These are phyloP conservation scores for Crepidotus sp. DNA, from an alignment of 1,284 basidiomycete genomes.

Conservation along the genomic window DNA sequence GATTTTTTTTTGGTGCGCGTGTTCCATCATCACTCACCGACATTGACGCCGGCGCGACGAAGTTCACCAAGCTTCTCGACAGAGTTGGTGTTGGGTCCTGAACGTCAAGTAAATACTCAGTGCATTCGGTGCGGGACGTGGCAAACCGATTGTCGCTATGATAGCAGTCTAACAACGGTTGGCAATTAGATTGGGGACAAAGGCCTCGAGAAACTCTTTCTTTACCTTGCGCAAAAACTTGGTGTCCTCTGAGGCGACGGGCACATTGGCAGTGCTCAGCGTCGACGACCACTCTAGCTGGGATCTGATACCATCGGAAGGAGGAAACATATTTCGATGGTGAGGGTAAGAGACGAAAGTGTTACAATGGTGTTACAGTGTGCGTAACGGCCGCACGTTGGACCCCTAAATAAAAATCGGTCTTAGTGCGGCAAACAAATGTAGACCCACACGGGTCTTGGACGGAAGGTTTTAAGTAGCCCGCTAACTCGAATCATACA, in stretches of 20 bases:
- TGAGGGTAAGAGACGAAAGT: constrained; percentile 14
- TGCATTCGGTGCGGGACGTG: constrained; percentile 8
- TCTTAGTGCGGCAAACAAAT: constrained; percentile 6
- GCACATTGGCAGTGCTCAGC: constrained; percentile 62
- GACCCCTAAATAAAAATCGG: too few species aligned
- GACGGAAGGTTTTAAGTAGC: too few species aligned
- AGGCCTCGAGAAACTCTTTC: constrained; percentile 22
- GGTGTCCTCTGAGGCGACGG: constrained; percentile 64
- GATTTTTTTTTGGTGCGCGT: neutral
- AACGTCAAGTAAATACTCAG: constrained; percentile 16
- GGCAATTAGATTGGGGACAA: constrained; percentile 13
- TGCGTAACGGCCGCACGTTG: constrained; percentile 12
- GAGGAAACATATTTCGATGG: constrained; percentile 38
- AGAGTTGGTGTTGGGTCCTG: constrained; percentile 87
- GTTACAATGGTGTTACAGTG: too few species aligned
- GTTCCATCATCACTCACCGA: constrained; percentile 59
- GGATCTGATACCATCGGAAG: constrained; percentile 54
- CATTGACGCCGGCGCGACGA: constrained; percentile 86
- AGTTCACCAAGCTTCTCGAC: constrained; percentile 80
- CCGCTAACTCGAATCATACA: too few species aligned
- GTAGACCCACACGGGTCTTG: too few species aligned
- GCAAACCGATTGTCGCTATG: constrained; percentile 90
- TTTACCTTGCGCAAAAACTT: constrained; percentile 84
- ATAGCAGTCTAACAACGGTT: constrained; percentile 68
- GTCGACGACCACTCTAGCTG: constrained; percentile 89